Evolutionary conservation across 371 early-diverging fungal genomes (phyloP), one percentile per base, ranked within the genome.

Genomic region (Mortierella sp.): DNA sequence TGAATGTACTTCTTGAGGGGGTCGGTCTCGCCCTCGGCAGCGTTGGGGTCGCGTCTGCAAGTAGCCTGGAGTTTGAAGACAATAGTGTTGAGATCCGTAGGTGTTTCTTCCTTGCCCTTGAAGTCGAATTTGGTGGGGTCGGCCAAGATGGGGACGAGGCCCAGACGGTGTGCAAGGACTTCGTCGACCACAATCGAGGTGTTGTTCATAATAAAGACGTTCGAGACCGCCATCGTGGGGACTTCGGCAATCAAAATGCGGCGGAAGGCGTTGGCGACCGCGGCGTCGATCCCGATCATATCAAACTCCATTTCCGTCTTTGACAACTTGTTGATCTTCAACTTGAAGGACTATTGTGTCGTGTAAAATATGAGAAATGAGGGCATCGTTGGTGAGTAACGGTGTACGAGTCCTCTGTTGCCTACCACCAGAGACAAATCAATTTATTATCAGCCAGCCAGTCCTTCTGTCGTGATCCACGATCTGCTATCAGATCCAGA

Each of bases 151-250:
- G 99, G 99, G 73, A 99, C 93, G 79, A 99, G 90, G 44, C 99
- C 99, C 49, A 99, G 89, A 78, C 99, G 95, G 83, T 99, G 99
- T n/a, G 99, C 95, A 56, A 99, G 88, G 4, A 99, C 95, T 89
- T 99, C 99, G 88, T 99, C 99, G 76, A 97, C 96, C 83, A 99
- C 94, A 56, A 99, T 93, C 7, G 96, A 94, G 18, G 96, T 97
- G 91, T 99, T 99, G 91, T 99, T 96, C 91, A 94, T 89, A 74
- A 99, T 93, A 87, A 94, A 98, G 18, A 99, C 99, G 63, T 95
- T 93, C 85, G 99, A 99, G 72, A 99, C 99, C 12, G 99, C 99
- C 97, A 99, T 96, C 0, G 99, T 97, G 35, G 99, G 98, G 12
- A 99, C 95, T 91, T 98, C 99, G 3, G 98, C 95, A 77, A 99